Percentiles rank a stretch among this genome's conserved stretches.
Evolutionary conservation across 208 protist species (phyloP).

Genomic region (Zelonia costaricensis): DNA sequence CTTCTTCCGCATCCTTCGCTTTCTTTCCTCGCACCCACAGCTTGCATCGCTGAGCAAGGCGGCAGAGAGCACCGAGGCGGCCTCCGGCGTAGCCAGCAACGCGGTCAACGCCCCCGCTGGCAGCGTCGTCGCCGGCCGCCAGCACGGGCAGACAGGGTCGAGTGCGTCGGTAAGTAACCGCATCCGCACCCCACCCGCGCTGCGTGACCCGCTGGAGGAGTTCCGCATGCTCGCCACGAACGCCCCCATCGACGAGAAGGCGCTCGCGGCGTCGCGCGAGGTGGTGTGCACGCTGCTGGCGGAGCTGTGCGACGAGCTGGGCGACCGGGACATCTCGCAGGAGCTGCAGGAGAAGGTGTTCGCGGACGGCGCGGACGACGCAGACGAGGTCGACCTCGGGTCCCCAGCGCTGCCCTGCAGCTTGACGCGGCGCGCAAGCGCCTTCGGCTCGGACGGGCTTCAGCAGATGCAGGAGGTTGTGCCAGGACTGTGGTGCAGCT

Average conservation of each 20-base stretch:
- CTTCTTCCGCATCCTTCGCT: conserved; percentile 65
- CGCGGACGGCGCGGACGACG: neutral
- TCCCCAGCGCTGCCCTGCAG: neutral
- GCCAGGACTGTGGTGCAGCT: conserved; percentile 79
- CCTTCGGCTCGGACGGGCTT: conserved; percentile 1
- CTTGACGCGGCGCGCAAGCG: neutral
- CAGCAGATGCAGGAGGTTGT: conserved; percentile 79
- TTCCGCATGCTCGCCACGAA: conserved; percentile 73
- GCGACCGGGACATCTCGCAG: conserved; percentile 3
- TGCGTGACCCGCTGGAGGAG: conserved; percentile 39
- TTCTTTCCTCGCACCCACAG: conserved; percentile 33
- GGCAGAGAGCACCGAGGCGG: neutral
- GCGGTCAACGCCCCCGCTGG: neutral
- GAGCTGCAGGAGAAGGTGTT: conserved; percentile 20
- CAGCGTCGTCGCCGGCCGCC: neutral
- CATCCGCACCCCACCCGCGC: conserved; percentile 20
- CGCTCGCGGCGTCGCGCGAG: conserved; percentile 17
- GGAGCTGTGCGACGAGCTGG: conserved; percentile 13
- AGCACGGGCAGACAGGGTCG: conserved; percentile 6
- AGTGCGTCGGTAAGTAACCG: conserved; percentile 26
- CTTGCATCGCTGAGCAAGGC: neutral
- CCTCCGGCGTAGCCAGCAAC: neutral
- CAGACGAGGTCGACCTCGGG: neutral
- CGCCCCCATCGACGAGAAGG: conserved; percentile 32
- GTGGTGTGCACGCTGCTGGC: conserved; percentile 20